Percentiles rank a stretch among this genome's conserved stretches.
Conservation (phyloP, 2,329 filamentous ascomycete species). For the Ceratocystis cacaofunesta region DNA sequence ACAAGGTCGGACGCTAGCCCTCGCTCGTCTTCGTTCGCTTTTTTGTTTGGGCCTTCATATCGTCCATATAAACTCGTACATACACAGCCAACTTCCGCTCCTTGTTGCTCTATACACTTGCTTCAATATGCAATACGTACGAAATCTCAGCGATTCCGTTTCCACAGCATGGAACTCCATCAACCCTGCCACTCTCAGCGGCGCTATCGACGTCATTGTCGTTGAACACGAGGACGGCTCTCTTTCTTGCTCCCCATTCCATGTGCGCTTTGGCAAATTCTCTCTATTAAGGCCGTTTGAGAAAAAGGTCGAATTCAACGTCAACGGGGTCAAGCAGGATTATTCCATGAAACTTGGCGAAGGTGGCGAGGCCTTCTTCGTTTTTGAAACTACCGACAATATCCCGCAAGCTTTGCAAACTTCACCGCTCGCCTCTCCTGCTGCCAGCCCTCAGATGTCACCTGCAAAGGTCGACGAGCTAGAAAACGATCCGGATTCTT, state of each 20-base stretch:
- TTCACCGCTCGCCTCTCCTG: constrained; percentile 80
- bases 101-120: not conserved
- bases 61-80: constrained; percentile 7
- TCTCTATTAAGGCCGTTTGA: constrained; percentile 86
- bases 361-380: constrained; percentile 95
- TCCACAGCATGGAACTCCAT: constrained; percentile 99
- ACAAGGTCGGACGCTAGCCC: not conserved
- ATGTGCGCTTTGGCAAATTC: constrained; percentile 98
- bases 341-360: constrained; percentile 98
- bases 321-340: constrained; percentile 82
- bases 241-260: constrained; percentile 87
- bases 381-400: constrained; percentile 84
- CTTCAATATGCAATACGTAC: constrained; percentile 85
- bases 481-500: constrained; percentile 17
- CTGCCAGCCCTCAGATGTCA: constrained; percentile 60
- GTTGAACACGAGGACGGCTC: constrained; percentile 88
- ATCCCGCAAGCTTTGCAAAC: constrained; percentile 92
- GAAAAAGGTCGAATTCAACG: constrained; percentile 96
- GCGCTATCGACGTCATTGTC: constrained; percentile 96
- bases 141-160: constrained; percentile 86
- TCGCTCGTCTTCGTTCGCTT: not conserved
- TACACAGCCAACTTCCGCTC: not conserved
- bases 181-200: constrained; percentile 92
- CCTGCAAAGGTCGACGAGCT: constrained; percentile 22
- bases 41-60: not conserved